Conservation (phyloP, 2,329 filamentous ascomycete species). For the Curvularia sp. region DNA sequence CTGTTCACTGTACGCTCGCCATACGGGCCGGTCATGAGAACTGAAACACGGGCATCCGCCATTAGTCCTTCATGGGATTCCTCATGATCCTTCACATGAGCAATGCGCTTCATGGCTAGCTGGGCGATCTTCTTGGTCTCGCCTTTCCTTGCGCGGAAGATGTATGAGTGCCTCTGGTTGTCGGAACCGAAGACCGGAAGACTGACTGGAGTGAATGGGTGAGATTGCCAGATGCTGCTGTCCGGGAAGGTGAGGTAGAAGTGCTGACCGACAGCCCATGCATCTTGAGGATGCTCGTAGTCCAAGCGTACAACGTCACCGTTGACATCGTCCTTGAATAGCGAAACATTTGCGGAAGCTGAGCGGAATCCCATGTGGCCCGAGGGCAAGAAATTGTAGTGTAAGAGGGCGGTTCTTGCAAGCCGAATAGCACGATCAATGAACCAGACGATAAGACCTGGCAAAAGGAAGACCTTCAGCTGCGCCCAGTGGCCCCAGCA, state of each 20-base stretch:
- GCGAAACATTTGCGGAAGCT: conserved; percentile 35
- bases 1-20: conserved; percentile 39
- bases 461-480: conserved; percentile 52
- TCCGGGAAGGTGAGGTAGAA: conserved; percentile 74
- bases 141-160: conserved; percentile 46
- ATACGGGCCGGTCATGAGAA: conserved; percentile 47
- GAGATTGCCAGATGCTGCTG: conserved; percentile 73
- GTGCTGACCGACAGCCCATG: conserved; percentile 73
- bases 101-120: conserved; percentile 37
- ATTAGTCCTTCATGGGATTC: conserved; percentile 33
- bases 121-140: conserved; percentile 46
- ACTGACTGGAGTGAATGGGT: conserved; percentile 64
- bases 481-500: conserved; percentile 77
- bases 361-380: conserved; percentile 43
- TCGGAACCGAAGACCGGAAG: conserved; percentile 34
- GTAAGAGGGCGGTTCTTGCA: conserved; percentile 65
- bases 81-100: conserved; percentile 28
- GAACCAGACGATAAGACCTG: conserved; percentile 69
- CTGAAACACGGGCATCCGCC: conserved; percentile 37
- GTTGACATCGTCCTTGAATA: conserved; percentile 54
- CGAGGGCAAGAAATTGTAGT: conserved; percentile 53
- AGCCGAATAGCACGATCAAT: conserved; percentile 68
- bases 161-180: conserved; percentile 42
- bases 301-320: conserved; percentile 66
- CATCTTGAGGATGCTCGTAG: conserved; percentile 65